Evolutionary conservation across 495 filamentous ascomycete genomes (phyloP), one percentile per base, ranked within the genome.

Genomic region (Apiosordaria backusii): DNA sequence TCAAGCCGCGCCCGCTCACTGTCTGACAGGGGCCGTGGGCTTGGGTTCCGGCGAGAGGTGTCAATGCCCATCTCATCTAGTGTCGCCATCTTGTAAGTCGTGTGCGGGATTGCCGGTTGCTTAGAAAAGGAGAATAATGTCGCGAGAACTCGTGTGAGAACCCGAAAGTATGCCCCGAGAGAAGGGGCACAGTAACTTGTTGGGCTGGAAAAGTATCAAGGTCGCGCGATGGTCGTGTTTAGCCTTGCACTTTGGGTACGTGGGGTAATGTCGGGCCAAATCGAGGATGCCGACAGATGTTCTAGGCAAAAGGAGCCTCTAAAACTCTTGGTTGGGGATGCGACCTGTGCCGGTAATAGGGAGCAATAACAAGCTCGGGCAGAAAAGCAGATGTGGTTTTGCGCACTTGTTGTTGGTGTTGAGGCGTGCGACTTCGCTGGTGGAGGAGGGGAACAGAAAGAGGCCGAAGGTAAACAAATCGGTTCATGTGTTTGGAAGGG

Each of bases 1-100:
- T 97, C 91, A 54, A 99, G 83, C 50, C 88, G 87, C 67, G 88
- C 86, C 55, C 88, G 88, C 81, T 99, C 95, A 1, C 82, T 75
- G 45, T 97, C 91, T n/a, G 87, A 83, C 29, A 98, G 79, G 66
- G 88, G 86, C 59, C 96, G 87, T 5, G 95, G 91, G 69, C 84
- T 85, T 75, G 90, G 89, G 78, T 97, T 97, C 75, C 96, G 89
- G 72, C 92, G 86, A 69, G 76, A 87, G 65, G 85, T 80, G 79
- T 97, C 92, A 73, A 95, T 90, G 74, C 95, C 91, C 72, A 78
- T 76, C 22, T 72, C 67, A 63, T 76, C 70, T 7, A 62, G 69
- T 24, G 68, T 65, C 23, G 67, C n/a, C 73, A 73, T 75, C 22
- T 68, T 68, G n/a, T 50, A 54, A 23, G 57, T 35, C 1, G 60